A percentile compares a stretch with the other conserved stretches of the same genome.
These are phyloP conservation scores for Trichoderma atroviride DNA, from an alignment of 2,329 filamentous ascomycete species.

Conservation along the genomic window DNA sequence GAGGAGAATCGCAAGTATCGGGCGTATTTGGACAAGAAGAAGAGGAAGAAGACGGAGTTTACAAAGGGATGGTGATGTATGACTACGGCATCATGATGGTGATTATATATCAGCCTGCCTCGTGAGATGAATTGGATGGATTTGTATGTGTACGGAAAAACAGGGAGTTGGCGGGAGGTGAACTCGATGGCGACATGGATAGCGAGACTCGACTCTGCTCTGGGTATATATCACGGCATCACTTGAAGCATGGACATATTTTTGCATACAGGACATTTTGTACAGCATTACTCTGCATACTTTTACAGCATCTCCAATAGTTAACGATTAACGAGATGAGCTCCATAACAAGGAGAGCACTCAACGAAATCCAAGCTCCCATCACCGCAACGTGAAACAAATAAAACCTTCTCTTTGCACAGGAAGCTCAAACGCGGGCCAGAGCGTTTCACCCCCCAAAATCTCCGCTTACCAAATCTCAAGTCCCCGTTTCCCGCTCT, in stretches of 20 bases:
- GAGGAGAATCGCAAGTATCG: slow-evolving; percentile 35
- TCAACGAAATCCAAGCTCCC: not conserved
- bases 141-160: slow-evolving; percentile 1
- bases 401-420: not conserved
- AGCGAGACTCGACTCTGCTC: slow-evolving; percentile 4
- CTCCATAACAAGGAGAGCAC: not conserved
- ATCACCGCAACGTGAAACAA: slow-evolving; percentile 16
- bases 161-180: not conserved
- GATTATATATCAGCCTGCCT: not conserved
- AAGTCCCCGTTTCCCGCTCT: not conserved
- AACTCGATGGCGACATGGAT: not conserved
- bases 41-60: slow-evolving; percentile 9
- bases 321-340: not conserved
- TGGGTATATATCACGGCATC: not conserved
- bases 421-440: not conserved
- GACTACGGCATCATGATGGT: too few species aligned
- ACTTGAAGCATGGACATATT: not conserved
- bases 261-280: not conserved
- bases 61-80: not conserved
- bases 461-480: slow-evolving; percentile 5
- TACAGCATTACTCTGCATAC: not conserved
- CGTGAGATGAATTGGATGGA: not conserved
- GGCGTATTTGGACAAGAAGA: slow-evolving; percentile 32
- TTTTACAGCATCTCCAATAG: not conserved
- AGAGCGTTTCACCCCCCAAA: slow-evolving; percentile 13